Evolutionary conservation across 2,329 filamentous ascomycete genomes (phyloP), one percentile per base, ranked within the genome.

Genomic region (Hypoxylon sp.): DNA sequence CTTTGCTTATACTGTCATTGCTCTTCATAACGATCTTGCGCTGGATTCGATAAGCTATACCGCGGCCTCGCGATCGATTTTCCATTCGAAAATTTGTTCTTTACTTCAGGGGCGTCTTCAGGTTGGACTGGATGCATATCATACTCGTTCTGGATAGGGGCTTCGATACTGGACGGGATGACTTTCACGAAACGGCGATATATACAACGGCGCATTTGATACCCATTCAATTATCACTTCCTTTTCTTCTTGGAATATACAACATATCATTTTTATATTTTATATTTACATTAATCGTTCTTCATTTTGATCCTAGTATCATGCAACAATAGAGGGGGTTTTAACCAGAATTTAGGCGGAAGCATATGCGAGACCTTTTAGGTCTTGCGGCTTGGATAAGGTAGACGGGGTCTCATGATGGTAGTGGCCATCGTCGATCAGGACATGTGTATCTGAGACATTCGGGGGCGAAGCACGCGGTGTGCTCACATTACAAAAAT

Each of bases 1-100:
- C 69, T 27, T 57, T 68, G 6, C 65, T 76, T 12, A 46, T 75
- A 16, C 51, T 74, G 9, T 73, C 74, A 29, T 56, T 76, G 9
- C 3, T 72, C 53, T 53, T 73, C 41, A 64, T 73, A 51, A 61
- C 63, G 9, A 30, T 75, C 27, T 70, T 69, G 11, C 71, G 66
- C 12, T 76, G 72, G 74, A 56, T 76, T 59, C 52, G 30, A 47
- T 66, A 67, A 46, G 14, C 41, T 30, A 39, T 55, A 30, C 8
- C 51, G 14, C n/a, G 1, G 7, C 32, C 5, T 34, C 5, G 8
- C 19, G 27, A n/a, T 27, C 23, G 11, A 45, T 23, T 32, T 50
- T 57, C 45, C 37, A 46, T 37, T 53, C 23, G 19, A 52, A 32
- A 37, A 27, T 12, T 11, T 16, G 27, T 27, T 47, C 29, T 63